Base-by-base conservation (phyloP, 805 yeast species). In the Nakazawaea wickerhamii region DNA sequence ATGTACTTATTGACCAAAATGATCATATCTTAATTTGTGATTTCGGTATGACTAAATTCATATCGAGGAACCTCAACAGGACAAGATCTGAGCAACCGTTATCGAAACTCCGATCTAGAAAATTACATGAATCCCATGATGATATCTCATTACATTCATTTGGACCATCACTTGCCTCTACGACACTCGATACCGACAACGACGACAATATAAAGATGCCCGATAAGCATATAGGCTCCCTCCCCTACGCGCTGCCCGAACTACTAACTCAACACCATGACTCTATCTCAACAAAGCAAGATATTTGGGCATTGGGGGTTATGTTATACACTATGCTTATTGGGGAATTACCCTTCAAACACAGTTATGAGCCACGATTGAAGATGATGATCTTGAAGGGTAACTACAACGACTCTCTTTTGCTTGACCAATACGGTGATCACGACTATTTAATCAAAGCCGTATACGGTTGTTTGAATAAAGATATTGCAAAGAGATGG, bases 221-320 rank as follows among this genome's bases (percentile, higher is more conserved):
- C 1, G 84, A 79, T 55, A 64, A 77, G 18, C 83, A 81, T 51
- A 84, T 87, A 38, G 98, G 98, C 0, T 89, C 96, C 1, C 67
- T 90, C 25, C 96, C 97, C 0, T 90, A 88, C 58, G 95, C 96
- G 0, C 77, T 95, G 0, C 98, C 98, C 0, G 96, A 90, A 57
- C 67, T 88, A 14, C 63, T 89, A 31, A 64, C 67, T 31, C 31
- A 28, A 8, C 14, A 28, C 7, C 6, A 7, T 34, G 66, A 81
- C 46, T 43, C 61, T 53, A 55, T 76, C 43, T 82, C 83, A 2
- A 81, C 85, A 2, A 64, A 77, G 30, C 81, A 90, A 1, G 98
- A 90, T 61, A 72, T 86, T 4, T 90, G 97, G 97, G 95, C 96
- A 0, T 70, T 85, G 35, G 98, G 97, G 4, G 85, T 89, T 0